Evolutionary conservation across 345 rosid species (phyloP).

Genomic region (Syzygium aqueum): DNA sequence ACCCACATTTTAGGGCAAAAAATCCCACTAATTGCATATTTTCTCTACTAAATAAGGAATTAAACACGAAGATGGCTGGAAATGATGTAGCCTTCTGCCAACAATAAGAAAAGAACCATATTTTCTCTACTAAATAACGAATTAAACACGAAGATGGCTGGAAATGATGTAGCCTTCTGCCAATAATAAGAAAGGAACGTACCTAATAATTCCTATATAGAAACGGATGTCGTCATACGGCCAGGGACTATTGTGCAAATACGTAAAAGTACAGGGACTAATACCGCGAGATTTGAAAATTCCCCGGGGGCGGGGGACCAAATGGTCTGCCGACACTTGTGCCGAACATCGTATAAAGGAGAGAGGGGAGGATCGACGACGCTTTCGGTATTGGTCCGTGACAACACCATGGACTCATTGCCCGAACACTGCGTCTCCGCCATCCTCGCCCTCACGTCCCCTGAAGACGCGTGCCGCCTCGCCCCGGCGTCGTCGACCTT

Average conservation of each 20-base stretch:
- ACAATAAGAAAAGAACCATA: too few relatives aligned
- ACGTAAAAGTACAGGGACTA: neutral
- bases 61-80: too few relatives aligned
- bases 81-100: too few relatives aligned
- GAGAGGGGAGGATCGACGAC: neutral
- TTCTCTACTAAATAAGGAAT: too few relatives aligned
- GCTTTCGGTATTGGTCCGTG: neutral
- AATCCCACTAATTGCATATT: too few relatives aligned
- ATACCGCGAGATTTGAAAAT: neutral
- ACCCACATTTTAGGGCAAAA: neutral
- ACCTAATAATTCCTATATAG: too few relatives aligned
- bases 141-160: too few relatives aligned
- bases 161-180: too few relatives aligned
- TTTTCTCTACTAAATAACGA: too few relatives aligned
- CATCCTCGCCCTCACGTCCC: constrained; percentile 55
- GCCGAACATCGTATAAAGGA: neutral
- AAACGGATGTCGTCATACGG: neutral
- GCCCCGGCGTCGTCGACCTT: constrained; percentile 37
- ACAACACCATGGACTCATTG: constrained; percentile 10
- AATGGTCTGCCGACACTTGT: neutral
- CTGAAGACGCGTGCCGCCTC: constrained; percentile 37
- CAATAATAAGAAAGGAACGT: too few relatives aligned
- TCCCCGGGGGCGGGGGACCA: neutral
- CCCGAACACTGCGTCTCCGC: constrained; percentile 55
- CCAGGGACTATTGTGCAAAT: neutral